Conservation (phyloP, 805 yeast species). For the Kodamaea nitidulidarum region DNA sequence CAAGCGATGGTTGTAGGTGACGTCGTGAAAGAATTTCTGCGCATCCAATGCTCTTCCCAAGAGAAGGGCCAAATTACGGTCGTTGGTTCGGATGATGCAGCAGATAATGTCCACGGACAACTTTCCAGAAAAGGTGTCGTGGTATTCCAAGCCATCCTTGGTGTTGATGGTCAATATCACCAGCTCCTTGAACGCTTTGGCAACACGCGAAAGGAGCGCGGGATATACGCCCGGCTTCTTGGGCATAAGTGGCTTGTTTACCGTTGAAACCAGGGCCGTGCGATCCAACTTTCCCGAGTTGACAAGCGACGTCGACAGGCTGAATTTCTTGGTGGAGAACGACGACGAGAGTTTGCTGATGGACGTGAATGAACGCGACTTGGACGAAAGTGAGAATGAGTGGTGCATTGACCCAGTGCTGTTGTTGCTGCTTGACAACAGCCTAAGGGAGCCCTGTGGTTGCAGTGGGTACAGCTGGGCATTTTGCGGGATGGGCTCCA, state of each 20-base stretch:
- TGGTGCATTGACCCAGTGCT: constrained; percentile 24
- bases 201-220: constrained; percentile 82
- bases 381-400: constrained; percentile 35
- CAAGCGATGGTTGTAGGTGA: constrained; percentile 87
- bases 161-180: constrained; percentile 71
- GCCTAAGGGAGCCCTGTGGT: constrained; percentile 11
- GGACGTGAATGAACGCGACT: constrained; percentile 40
- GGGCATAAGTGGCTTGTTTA: constrained; percentile 32
- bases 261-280: constrained; percentile 13
- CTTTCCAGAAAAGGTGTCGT: constrained; percentile 89
- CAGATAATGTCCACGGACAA: constrained; percentile 93
- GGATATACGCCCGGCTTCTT: constrained; percentile 78
- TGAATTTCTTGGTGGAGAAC: constrained; percentile 38
- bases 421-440: constrained; percentile 13
- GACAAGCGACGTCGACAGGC: constrained; percentile 29
- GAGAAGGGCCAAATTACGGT: constrained; percentile 82
- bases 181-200: constrained; percentile 66
- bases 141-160: constrained; percentile 87
- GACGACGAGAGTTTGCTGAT: constrained; percentile 37
- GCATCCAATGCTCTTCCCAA: constrained; percentile 92
- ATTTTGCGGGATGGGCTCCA: constrained; percentile 6
- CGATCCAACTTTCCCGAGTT: constrained; percentile 24
- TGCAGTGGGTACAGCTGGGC: constrained; percentile 10
- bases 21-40: constrained; percentile 91
- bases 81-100: constrained; percentile 80